These are phyloP conservation scores for Hyaloscypha variabilis DNA, from an alignment of 495 filamentous ascomycete genomes.

Conservation along the genomic window DNA sequence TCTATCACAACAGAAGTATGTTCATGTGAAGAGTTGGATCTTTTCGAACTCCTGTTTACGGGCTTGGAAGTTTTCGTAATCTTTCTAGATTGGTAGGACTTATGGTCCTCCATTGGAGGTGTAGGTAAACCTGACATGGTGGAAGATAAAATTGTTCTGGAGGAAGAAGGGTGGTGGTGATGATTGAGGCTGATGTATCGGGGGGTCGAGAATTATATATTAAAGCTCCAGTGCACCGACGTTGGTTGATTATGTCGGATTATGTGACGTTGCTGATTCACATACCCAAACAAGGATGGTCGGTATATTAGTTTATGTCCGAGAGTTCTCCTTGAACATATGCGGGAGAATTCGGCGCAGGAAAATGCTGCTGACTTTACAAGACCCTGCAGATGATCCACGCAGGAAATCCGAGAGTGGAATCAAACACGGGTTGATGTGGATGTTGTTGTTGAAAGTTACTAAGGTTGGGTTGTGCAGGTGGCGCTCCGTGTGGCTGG, in stretches of 20 bases:
- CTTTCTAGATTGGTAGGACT: slow-evolving; percentile 25
- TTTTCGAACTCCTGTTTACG: slow-evolving; percentile 28
- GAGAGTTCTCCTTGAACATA: slow-evolving; percentile 13
- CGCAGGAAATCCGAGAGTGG: neutral
- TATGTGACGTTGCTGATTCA: slow-evolving; percentile 29
- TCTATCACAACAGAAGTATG: slow-evolving; percentile 41
- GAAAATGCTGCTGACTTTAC: slow-evolving; percentile 8
- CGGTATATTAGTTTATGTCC: slow-evolving; percentile 28
- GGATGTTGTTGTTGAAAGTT: slow-evolving; percentile 3
- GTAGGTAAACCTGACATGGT: slow-evolving; percentile 29
- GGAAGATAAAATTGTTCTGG: neutral
- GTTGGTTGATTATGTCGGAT: neutral
- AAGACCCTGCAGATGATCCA: slow-evolving; percentile 7
- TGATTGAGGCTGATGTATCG: neutral
- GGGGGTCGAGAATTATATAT: slow-evolving; percentile 14
- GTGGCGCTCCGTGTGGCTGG: neutral
- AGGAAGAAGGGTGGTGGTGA: slow-evolving; percentile 8
- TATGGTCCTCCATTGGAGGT: slow-evolving; percentile 32
- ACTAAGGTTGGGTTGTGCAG: neutral
- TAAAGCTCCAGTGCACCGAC: neutral
- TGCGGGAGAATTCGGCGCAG: slow-evolving; percentile 17
- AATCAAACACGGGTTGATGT: neutral
- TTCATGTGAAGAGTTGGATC: slow-evolving; percentile 37
- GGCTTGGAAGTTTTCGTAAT: slow-evolving; percentile 24
- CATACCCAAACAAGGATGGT: slow-evolving; percentile 14